Evolutionary conservation across 306 rosid genomes (phyloP).

Genomic region (Coriaria nepalensis): DNA sequence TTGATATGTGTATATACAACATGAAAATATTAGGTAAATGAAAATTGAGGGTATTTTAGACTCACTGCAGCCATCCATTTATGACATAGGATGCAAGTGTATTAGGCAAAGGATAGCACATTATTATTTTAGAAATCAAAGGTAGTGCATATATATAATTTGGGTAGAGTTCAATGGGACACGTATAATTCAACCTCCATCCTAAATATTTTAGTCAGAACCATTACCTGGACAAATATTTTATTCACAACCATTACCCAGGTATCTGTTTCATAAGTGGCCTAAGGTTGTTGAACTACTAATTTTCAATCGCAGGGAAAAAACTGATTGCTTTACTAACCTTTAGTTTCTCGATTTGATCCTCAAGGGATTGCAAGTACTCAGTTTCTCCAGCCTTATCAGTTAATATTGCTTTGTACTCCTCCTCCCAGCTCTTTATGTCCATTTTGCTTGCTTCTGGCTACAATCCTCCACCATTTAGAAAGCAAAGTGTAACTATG

Average conservation of each 20-base stretch:
- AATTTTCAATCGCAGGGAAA: constrained; percentile 6
- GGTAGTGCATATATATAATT: too few relatives aligned
- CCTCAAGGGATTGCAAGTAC: constrained; percentile 52
- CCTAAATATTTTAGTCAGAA: constrained; percentile 1
- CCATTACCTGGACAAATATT: neutral
- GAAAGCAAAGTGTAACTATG: too few relatives aligned
- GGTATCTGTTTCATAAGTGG: too few relatives aligned
- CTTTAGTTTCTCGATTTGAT: constrained; percentile 52
- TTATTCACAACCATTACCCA: too few relatives aligned
- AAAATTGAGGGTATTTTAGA: too few relatives aligned
- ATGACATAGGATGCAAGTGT: too few relatives aligned
- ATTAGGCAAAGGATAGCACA: too few relatives aligned
- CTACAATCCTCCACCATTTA: constrained; percentile 30
- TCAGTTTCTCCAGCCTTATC: constrained; percentile 65
- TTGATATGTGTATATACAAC: too few relatives aligned
- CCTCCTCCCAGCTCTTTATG: constrained; percentile 50
- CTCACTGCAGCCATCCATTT: too few relatives aligned
- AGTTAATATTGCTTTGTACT: constrained; percentile 43
- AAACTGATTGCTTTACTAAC: constrained; percentile 21
- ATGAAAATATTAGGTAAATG: too few relatives aligned
- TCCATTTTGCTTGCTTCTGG: constrained; percentile 51
- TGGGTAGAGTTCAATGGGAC: too few relatives aligned
- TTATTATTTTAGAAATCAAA: too few relatives aligned
- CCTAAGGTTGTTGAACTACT: neutral
- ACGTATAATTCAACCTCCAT: neutral